Evolutionary conservation across 345 rosid genomes (phyloP).

Genomic region (Gossypium stocksii): DNA sequence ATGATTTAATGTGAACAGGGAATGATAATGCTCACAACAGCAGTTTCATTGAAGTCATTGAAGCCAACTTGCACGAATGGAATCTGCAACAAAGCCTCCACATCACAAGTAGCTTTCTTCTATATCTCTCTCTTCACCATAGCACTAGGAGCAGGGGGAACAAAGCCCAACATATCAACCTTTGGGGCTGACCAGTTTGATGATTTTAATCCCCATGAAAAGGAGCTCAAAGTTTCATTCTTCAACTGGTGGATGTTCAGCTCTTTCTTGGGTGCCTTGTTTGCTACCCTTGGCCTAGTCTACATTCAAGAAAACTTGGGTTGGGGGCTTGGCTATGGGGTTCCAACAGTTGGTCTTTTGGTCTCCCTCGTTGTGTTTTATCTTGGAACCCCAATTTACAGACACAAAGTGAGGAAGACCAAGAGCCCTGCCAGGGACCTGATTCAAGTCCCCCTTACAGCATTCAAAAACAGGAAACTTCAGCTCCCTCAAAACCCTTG

Average conservation of each 20-base stretch:
- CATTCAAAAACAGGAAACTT: constrained; percentile 58
- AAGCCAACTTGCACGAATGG: constrained; percentile 62
- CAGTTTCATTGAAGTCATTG: constrained; percentile 60
- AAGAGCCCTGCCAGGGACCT: constrained; percentile 61
- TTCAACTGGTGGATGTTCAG: constrained; percentile 99
- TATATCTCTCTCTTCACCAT: constrained; percentile 69
- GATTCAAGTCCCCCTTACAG: constrained; percentile 47
- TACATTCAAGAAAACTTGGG: constrained; percentile 87
- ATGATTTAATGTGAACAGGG: constrained; percentile 41
- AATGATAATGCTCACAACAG: constrained; percentile 78
- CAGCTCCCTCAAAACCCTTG: constrained; percentile 42
- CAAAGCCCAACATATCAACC: constrained; percentile 88
- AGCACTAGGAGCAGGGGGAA: constrained; percentile 86
- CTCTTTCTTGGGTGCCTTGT: constrained; percentile 68
- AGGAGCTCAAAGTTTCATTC: constrained; percentile 68
- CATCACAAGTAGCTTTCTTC: constrained; percentile 62
- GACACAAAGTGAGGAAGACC: constrained; percentile 60
- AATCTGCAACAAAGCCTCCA: constrained; percentile 67
- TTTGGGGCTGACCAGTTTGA: constrained; percentile 98
- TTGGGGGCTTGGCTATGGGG: constrained; percentile 89
- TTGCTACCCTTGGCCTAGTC: constrained; percentile 74
- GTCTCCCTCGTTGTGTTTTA: constrained; percentile 67
- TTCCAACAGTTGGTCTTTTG: constrained; percentile 69
- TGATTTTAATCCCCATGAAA: constrained; percentile 50
- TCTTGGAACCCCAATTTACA: constrained; percentile 70